Conservation (phyloP, 805 yeast species). For the Kuraishia molischiana region DNA sequence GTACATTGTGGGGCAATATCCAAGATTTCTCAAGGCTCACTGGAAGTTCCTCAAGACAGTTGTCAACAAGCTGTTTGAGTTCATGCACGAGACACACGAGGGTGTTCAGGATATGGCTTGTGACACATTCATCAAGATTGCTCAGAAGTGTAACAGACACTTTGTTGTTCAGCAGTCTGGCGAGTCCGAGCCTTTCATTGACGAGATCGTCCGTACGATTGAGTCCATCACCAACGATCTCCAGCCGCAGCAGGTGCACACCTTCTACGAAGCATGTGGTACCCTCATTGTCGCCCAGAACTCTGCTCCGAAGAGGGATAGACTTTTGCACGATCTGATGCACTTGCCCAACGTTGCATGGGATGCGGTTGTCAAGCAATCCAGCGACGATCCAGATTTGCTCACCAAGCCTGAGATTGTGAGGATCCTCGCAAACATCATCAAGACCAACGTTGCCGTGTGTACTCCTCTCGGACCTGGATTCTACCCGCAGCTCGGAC, state of each 20-base stretch:
- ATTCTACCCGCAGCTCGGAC: slow-evolving; percentile 79
- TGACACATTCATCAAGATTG: slow-evolving; percentile 95
- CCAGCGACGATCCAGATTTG: slow-evolving; percentile 74
- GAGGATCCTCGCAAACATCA: slow-evolving; percentile 84
- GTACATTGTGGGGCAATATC: slow-evolving; percentile 99
- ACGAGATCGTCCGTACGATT: slow-evolving; percentile 76
- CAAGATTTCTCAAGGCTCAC: slow-evolving; percentile 93
- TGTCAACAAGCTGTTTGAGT: slow-evolving; percentile 89
- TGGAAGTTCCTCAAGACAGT: slow-evolving; percentile 97
- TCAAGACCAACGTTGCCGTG: slow-evolving; percentile 92
- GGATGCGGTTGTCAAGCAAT: slow-evolving; percentile 79
- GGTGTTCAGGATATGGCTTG: slow-evolving; percentile 99
- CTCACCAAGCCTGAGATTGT: slow-evolving; percentile 74
- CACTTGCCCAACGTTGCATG: slow-evolving; percentile 89
- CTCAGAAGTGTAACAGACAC: slow-evolving; percentile 90
- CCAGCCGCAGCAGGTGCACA: slow-evolving; percentile 95
- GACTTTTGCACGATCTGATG: slow-evolving; percentile 73
- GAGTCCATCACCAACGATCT: slow-evolving; percentile 84
- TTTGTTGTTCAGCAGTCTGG: slow-evolving; percentile 81
- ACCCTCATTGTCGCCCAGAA: slow-evolving; percentile 84
- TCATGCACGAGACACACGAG: slow-evolving; percentile 99
- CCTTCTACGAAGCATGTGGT: slow-evolving; percentile 97
- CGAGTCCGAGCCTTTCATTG: slow-evolving; percentile 85
- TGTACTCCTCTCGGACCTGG: slow-evolving; percentile 93
- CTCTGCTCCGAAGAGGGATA: slow-evolving; percentile 55